Evolutionary conservation across 1,139 yeast genomes (phyloP).

Genomic region (Candida albicans): DNA sequence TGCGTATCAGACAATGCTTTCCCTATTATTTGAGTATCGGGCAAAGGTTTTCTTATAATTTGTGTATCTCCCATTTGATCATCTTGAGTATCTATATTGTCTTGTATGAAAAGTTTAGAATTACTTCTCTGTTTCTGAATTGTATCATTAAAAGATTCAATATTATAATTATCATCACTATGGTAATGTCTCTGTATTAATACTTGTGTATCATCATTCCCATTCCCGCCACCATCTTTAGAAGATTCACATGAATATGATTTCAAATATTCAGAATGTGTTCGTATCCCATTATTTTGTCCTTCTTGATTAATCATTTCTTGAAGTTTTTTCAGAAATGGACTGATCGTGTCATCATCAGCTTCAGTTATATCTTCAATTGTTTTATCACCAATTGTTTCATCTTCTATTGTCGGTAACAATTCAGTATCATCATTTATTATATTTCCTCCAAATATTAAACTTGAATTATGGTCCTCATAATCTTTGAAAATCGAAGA

Average conservation of each 20-base stretch:
- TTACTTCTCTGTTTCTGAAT: neutral
- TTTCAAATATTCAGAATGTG: neutral
- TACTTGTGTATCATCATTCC: neutral
- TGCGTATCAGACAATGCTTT: neutral
- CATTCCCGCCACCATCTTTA: neutral
- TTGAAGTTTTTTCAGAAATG: slow-evolving; percentile 2
- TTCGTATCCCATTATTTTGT: neutral
- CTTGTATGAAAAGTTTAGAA: neutral
- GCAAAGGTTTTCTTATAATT: neutral
- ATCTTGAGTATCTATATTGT: neutral
- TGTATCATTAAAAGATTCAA: neutral
- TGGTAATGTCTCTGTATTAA: neutral
- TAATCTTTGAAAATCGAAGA: neutral
- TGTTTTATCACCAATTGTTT: neutral
- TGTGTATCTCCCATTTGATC: neutral
- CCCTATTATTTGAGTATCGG: slow-evolving; percentile 5
- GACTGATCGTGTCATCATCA: slow-evolving; percentile 1
- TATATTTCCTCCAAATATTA: neutral
- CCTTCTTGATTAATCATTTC: neutral
- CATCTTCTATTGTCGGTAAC: neutral
- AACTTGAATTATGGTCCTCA: neutral
- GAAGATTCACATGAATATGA: neutral
- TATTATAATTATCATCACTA: neutral
- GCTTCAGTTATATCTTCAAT: neutral
- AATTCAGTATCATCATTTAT: neutral